phyloP scores from a whole-genome alignment of 306 rosid species.

The Hylodesmum podocarpum region DNA sequence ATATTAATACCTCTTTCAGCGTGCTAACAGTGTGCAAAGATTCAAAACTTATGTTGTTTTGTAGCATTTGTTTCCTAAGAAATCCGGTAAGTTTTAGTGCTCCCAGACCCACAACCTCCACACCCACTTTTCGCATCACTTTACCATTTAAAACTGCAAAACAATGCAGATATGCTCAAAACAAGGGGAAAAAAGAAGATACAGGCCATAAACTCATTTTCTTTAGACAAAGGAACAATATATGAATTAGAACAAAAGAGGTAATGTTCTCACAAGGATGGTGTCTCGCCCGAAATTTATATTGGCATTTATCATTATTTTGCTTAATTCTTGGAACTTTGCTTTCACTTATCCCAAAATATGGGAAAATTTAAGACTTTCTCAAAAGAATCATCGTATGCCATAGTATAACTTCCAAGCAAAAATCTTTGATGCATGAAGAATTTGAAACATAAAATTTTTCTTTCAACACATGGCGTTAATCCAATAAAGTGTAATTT shows the following conservation, averaged over 20 bases:
- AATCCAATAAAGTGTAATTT: no score
- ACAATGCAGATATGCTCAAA: not conserved
- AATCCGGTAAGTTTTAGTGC: constrained; percentile 75
- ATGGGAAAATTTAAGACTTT: no score
- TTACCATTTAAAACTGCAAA: constrained; percentile 70
- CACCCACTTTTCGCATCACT: constrained; percentile 85
- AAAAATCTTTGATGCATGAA: no score
- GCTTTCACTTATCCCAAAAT: no score
- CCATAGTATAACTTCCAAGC: no score
- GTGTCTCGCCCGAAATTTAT: no score
- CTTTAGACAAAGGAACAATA: not conserved
- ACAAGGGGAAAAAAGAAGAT: not conserved
- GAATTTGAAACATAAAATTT: no score
- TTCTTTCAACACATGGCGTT: no score
- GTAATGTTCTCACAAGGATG: no score
- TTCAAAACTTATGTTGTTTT: constrained; percentile 57
- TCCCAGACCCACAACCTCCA: constrained; percentile 83
- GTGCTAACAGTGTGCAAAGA: constrained; percentile 77
- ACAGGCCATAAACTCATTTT: not conserved
- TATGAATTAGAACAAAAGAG: not conserved
- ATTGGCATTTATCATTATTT: no score
- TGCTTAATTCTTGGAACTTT: no score
- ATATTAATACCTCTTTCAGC: constrained; percentile 70
- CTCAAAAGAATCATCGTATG: no score
- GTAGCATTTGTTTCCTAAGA: constrained; percentile 71